Evolutionary conservation across 441 rosid genomes (phyloP), one percentile per base, ranked within the genome.

Genomic region (Melastoma candidum): DNA sequence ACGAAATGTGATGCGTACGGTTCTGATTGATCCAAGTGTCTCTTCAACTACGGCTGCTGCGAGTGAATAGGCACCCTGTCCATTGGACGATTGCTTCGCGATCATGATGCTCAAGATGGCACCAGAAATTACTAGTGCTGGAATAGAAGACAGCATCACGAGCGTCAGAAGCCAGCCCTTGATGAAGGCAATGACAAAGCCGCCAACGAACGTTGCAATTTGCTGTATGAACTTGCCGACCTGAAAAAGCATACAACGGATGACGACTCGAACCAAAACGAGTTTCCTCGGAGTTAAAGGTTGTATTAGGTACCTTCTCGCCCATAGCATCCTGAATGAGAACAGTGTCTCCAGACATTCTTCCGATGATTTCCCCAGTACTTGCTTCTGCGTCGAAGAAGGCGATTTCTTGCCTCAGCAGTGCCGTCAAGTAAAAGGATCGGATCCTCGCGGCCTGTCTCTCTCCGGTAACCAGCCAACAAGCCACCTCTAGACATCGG

Each of bases 271-370:
- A 4, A 2, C 32, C 32, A 27, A 27, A 27, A 2, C 32, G 32
- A 4, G 4, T 27, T 27, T 27, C 32, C 32, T 27, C 32, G 4
- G 32, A 4, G 32, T 2, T 27, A 27, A 27, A 27, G 32, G 32
- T 27, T 27, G 4, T 4, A 4, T 27, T 27, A 27, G 4, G 2
- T 27, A 53, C 57, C 57, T 54, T 54, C 47, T 54, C 57, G 11
- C 57, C 57, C 57, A 54, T 54, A 13, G 57, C 57, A 7, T 54
- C 57, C 25, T 54, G 57, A 44, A 54, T 54, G 57, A 54, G 57
- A 7, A 54, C 44, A 29, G 57, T 54, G 32, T 54, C 57, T 7
- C 57, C 57, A 1, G 57, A 54, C 57, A 54, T 54, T 10, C 57
- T 54, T 26, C 57, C 57, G 47, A 54, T 54, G 47, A 54, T 29